Base-by-base conservation (phyloP, 1,284 basidiomycete species). In the Coniferiporia sulphurascens region DNA sequence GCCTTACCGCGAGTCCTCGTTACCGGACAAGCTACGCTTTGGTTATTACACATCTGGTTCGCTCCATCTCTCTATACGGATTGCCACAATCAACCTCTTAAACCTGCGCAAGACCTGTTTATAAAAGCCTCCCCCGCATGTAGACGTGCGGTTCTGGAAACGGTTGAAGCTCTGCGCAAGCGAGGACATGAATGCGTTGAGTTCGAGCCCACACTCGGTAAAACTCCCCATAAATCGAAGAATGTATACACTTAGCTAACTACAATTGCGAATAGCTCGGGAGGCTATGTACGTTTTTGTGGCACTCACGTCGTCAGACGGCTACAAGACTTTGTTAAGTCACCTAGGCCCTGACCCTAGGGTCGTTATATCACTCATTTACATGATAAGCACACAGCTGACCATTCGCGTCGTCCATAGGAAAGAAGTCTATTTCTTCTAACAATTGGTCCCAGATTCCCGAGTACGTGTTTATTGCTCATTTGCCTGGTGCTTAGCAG, bases 161-260 rank as follows among this genome's bases (percentile, higher is more conserved):
- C 87, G 4, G 82, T 93, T 5, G 78, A 83, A 6, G 87, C 86
- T 0, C 73, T 96, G 50, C 72, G 76, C 38, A 76, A 76, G 62
- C 76, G 79, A 54, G 93, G 91, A 13, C 91, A 95, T 67, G 89
- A 93, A 69, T 90, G 89, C 61, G 71, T 92, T 43, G 84, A 87
- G 69, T 81, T 91, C 70, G 68, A 78, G 65, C 69, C 79, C 3
- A 77, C 80, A 32, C 70, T 77, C 55, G 73, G 86, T 82, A 64
- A 65, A 67, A 19, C 38, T 43, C n/a, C 21, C n/a, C 45, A 12
- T 36, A 60, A 51, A 55, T 8, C 48, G 38, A 48, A 55, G 63
- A 55, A 56, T 6, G 52, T 21, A 36, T 22, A 21, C 38, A 44
- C 52, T 61, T 52, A 46, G 13, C 17, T 46, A n/a, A 32, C 17